A percentile compares a stretch with the other conserved stretches of the same genome.
Evolutionary conservation across 1,284 basidiomycete genomes (phyloP).

Genomic region (Vanrija sp.): DNA sequence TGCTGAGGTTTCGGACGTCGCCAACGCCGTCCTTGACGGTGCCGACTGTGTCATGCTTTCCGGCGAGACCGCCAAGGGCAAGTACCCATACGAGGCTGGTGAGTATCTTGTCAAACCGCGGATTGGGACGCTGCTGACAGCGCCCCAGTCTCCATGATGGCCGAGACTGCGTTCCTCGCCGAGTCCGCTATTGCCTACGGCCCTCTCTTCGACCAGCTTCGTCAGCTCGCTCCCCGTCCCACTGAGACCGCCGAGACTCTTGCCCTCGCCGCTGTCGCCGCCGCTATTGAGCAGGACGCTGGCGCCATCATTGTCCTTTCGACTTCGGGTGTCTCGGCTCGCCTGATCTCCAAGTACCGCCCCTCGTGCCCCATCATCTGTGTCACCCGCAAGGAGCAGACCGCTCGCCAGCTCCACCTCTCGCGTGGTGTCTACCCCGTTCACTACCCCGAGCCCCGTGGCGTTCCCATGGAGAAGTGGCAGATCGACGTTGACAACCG

Average conservation of each 20-base stretch:
- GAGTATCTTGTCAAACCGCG: slow-evolving; percentile 32
- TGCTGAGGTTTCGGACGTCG: slow-evolving; percentile 94
- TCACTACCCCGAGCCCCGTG: slow-evolving; percentile 86
- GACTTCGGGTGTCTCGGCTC: slow-evolving; percentile 87
- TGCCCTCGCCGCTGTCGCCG: slow-evolving; percentile 87
- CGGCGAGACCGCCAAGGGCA: slow-evolving; percentile 93
- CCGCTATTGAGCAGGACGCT: slow-evolving; percentile 89
- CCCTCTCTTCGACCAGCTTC: slow-evolving; percentile 84
- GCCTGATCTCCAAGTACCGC: slow-evolving; percentile 94
- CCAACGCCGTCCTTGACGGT: slow-evolving; percentile 94
- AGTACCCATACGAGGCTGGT: slow-evolving; percentile 90
- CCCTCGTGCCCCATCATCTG: slow-evolving; percentile 92
- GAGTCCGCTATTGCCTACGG: slow-evolving; percentile 91
- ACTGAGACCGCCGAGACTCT: slow-evolving; percentile 91
- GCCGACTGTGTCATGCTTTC: slow-evolving; percentile 98
- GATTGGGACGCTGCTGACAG: not conserved
- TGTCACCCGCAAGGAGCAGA: slow-evolving; percentile 93
- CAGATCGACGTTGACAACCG: slow-evolving; percentile 79
- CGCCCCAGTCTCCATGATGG: slow-evolving; percentile 86
- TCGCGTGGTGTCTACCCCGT: slow-evolving; percentile 97
- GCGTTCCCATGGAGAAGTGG: slow-evolving; percentile 84
- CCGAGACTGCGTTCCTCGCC: slow-evolving; percentile 91
- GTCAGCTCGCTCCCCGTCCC: slow-evolving; percentile 70
- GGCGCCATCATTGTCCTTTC: slow-evolving; percentile 94
- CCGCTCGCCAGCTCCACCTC: slow-evolving; percentile 92